Evolutionary conservation across 768 basidiomycete species (phyloP).

Genomic region (Lentinula guzmanii): DNA sequence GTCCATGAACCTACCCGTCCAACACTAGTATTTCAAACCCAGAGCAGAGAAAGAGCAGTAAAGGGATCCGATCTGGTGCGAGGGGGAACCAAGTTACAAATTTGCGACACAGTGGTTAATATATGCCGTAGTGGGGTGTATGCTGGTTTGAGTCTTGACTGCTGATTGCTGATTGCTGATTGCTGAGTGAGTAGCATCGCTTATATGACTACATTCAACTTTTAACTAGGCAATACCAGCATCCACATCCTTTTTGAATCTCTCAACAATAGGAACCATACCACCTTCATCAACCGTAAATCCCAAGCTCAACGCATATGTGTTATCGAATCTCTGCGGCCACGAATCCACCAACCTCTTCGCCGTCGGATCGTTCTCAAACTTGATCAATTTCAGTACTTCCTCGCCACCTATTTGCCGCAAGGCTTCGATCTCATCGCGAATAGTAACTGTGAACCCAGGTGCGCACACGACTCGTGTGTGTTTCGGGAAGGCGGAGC

Average conservation of each 20-base stretch:
- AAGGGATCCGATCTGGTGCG: no score
- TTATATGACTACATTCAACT: no score
- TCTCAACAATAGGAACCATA: slow-evolving; percentile 36
- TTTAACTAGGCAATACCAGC: slow-evolving; percentile 12
- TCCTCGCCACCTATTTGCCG: slow-evolving; percentile 44
- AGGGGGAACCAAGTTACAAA: no score
- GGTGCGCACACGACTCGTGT: slow-evolving; percentile 53
- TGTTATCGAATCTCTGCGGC: slow-evolving; percentile 40
- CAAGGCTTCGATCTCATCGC: slow-evolving; percentile 49
- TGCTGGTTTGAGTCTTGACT: no score
- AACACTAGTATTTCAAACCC: no score
- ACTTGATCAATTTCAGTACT: slow-evolving; percentile 38
- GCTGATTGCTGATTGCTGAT: no score
- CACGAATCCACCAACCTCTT: slow-evolving; percentile 41
- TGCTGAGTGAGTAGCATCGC: no score
- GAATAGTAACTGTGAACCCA: slow-evolving; percentile 51
- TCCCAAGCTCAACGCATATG: slow-evolving; percentile 35
- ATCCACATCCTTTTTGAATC: slow-evolving; percentile 26
- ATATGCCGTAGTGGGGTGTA: no score
- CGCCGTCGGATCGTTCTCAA: slow-evolving; percentile 37
- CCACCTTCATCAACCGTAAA: slow-evolving; percentile 40
- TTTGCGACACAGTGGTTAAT: no score
- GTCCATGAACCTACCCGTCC: no score
- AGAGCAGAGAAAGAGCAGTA: no score
- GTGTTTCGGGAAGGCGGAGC: slow-evolving; percentile 32